Conservation (phyloP, 768 basidiomycete genomes). For the Lenzites betulinus region DNA sequence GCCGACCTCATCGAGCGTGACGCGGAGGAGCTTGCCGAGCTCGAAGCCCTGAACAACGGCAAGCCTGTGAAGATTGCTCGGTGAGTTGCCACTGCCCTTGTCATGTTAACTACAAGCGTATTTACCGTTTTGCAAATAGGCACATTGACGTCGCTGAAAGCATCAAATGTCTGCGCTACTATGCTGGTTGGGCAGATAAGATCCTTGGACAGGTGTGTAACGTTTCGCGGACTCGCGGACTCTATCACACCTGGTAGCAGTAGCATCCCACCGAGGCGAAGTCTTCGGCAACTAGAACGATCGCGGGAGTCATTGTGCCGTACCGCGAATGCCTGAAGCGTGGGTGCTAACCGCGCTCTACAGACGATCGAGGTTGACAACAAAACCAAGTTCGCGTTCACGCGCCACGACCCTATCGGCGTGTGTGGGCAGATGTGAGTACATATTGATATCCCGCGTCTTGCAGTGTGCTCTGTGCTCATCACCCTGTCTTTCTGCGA, state of each 20-base stretch:
- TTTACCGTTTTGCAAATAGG: constrained; percentile 37
- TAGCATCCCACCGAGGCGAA: too few relatives aligned
- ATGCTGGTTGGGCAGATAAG: constrained; percentile 97
- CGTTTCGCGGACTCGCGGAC: too few relatives aligned
- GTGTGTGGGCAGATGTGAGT: constrained; percentile 88
- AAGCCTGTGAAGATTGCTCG: constrained; percentile 74
- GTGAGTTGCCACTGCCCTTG: constrained; percentile 32
- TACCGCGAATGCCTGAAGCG: too few relatives aligned
- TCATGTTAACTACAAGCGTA: neutral
- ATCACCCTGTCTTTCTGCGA: constrained; percentile 5
- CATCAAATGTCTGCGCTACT: constrained; percentile 81
- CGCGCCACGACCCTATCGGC: constrained; percentile 89
- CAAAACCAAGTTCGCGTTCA: constrained; percentile 80
- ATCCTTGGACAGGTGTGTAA: constrained; percentile 74
- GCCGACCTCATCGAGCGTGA: constrained; percentile 91
- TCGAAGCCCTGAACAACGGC: constrained; percentile 89
- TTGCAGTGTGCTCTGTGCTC: neutral
- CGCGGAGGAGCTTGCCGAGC: constrained; percentile 75
- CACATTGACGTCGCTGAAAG: constrained; percentile 82
- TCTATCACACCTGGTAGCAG: too few relatives aligned
- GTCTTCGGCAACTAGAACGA: too few relatives aligned
- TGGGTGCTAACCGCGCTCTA: neutral
- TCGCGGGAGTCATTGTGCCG: too few relatives aligned
- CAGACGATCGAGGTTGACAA: constrained; percentile 82
- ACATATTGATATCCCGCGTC: too few relatives aligned